Percentiles rank a stretch among this genome's conserved stretches.
Conservation (phyloP, 257 asterid genomes). For the Asclepias syriaca region DNA sequence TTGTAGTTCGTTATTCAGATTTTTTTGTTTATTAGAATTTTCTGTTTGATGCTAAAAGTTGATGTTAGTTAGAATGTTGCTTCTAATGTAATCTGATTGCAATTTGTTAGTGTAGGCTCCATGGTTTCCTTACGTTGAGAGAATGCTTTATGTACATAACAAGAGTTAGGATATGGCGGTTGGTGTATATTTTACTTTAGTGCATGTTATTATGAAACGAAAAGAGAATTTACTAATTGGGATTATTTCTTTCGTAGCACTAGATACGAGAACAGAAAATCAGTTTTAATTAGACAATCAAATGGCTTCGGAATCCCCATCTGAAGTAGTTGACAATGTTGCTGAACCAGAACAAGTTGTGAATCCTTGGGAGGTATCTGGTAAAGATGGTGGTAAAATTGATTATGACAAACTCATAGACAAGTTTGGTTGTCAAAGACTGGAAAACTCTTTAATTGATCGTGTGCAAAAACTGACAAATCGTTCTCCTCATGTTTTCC, state of each 20-base stretch:
- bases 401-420: slow-evolving; percentile 90
- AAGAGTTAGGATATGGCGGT: too few species aligned
- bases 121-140: too few species aligned
- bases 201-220: too few species aligned
- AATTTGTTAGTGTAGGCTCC: too few species aligned
- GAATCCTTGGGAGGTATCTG: slow-evolving; percentile 88
- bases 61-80: too few species aligned
- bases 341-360: slow-evolving; percentile 45
- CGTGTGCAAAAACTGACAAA: slow-evolving; percentile 73
- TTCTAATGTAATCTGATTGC: too few species aligned
- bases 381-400: slow-evolving; percentile 77
- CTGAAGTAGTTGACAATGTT: neutral
- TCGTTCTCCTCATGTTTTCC: slow-evolving; percentile 79
- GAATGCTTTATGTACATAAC: too few species aligned
- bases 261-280: neutral
- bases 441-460: slow-evolving; percentile 56
- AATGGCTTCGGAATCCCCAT: neutral
- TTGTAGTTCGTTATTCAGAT: too few species aligned
- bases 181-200: too few species aligned
- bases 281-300: neutral
- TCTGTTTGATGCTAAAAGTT: too few species aligned
- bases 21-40: too few species aligned
- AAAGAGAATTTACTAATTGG: too few species aligned
- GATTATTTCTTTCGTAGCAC: neutral
- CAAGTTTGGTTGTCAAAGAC: slow-evolving; percentile 84